Conservation (phyloP, 2,329 filamentous ascomycete species). For the Cercospora janseana region DNA sequence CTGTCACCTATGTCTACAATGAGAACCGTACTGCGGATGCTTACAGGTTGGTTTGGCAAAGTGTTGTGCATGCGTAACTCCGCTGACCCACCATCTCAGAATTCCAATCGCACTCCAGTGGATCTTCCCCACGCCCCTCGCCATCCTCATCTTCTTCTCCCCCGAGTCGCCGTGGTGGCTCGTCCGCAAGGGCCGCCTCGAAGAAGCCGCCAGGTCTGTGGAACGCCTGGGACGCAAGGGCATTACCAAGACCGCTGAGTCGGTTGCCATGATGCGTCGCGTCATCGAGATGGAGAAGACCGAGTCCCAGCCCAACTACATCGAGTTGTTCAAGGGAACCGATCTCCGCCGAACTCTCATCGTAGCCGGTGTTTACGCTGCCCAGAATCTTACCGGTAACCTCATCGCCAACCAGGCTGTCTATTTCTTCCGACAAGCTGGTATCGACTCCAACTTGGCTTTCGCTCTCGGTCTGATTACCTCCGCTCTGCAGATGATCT, state of each 20-base stretch:
- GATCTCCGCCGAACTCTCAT: constrained; percentile 56
- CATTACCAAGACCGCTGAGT: constrained; percentile 43
- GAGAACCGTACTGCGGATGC: constrained; percentile 34
- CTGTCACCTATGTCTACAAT: constrained; percentile 56
- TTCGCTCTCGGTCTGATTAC: constrained; percentile 65
- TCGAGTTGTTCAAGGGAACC: constrained; percentile 57
- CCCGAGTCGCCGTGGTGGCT: constrained; percentile 58
- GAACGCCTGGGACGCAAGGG: constrained; percentile 50
- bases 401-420: constrained; percentile 63
- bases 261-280: constrained; percentile 60
- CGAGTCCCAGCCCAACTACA: constrained; percentile 47
- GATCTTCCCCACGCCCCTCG: constrained; percentile 58
- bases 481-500: constrained; percentile 60
- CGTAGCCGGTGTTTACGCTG: constrained; percentile 57
- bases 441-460: constrained; percentile 54
- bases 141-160: constrained; percentile 52
- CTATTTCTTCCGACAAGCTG: constrained; percentile 63
- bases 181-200: constrained; percentile 49
- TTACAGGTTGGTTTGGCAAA: constrained; percentile 43
- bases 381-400: constrained; percentile 62
- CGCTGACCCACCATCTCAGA: constrained; percentile 41
- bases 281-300: constrained; percentile 55
- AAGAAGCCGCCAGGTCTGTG: constrained; percentile 49
- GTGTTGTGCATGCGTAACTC: constrained; percentile 17
- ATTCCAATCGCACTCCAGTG: constrained; percentile 58